Conservation (phyloP, 2,329 filamentous ascomycete species). For the Pseudopyrenochaeta lycopersici region DNA sequence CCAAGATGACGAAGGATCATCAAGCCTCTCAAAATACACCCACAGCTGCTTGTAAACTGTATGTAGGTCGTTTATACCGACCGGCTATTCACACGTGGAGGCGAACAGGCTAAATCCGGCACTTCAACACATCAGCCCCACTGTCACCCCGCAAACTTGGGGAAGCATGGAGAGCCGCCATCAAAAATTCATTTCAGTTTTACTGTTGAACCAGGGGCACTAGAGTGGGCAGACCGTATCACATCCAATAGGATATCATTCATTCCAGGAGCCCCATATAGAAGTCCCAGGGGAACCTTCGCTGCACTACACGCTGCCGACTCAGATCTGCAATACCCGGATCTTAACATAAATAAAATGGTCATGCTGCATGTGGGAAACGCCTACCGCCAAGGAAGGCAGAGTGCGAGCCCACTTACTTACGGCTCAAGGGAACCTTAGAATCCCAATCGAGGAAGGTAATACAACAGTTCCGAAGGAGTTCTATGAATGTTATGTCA, state of each 20-base stretch:
- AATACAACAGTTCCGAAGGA: neutral
- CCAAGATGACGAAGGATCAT: slow-evolving; percentile 1
- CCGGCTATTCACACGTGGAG: slow-evolving; percentile 31
- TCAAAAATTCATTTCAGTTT: slow-evolving; percentile 25
- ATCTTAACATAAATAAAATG: slow-evolving; percentile 15
- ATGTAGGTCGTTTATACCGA: slow-evolving; percentile 14
- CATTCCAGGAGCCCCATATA: neutral
- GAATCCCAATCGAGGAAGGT: slow-evolving; percentile 14
- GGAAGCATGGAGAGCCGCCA: slow-evolving; percentile 24
- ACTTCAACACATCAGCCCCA: slow-evolving; percentile 26
- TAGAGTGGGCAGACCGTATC: slow-evolving; percentile 14
- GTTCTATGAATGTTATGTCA: slow-evolving; percentile 29
- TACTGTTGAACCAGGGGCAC: slow-evolving; percentile 11
- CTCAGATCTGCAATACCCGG: slow-evolving; percentile 14
- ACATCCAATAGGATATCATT: slow-evolving; percentile 13
- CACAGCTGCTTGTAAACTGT: neutral
- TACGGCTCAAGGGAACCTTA: slow-evolving; percentile 37
- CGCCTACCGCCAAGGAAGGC: slow-evolving; percentile 22
- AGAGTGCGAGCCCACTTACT: slow-evolving; percentile 21
- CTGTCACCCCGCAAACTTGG: slow-evolving; percentile 37
- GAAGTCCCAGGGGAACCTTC: slow-evolving; percentile 3
- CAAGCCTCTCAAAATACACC: slow-evolving; percentile 3
- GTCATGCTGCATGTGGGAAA: slow-evolving; percentile 11
- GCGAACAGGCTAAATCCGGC: slow-evolving; percentile 42
- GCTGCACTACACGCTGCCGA: slow-evolving; percentile 8